phyloP scores from a whole-genome alignment of 1,139 yeast genomes.

The Taphrina confusa region DNA sequence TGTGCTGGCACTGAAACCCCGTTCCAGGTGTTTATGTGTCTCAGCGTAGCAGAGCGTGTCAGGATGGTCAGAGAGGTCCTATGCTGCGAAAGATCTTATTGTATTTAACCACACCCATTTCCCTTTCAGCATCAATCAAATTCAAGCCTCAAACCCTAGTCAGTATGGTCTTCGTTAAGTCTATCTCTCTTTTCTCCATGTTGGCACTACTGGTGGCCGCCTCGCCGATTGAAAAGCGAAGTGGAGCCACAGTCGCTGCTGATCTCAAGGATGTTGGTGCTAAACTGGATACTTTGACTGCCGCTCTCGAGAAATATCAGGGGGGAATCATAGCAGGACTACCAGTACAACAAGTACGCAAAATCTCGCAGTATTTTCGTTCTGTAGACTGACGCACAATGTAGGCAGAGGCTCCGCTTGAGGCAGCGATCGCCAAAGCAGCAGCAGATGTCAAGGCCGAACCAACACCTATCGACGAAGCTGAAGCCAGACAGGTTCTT shows the following conservation, averaged over 20 bases:
- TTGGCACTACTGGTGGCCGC: slow-evolving; percentile 6
- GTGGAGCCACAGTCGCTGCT: slow-evolving; percentile 6
- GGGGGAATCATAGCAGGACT: slow-evolving; percentile 18
- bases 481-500: slow-evolving; percentile 14
- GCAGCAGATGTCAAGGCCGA: slow-evolving; percentile 18
- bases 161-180: not conserved
- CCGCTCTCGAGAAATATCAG: slow-evolving; percentile 6
- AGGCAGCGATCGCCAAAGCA: slow-evolving; percentile 9
- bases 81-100: too few species aligned
- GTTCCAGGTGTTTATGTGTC: too few species aligned
- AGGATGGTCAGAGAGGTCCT: too few species aligned
- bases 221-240: slow-evolving; percentile 10
- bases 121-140: not conserved
- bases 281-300: slow-evolving; percentile 2
- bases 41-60: too few species aligned
- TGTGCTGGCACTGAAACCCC: too few species aligned
- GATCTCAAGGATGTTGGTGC: slow-evolving; percentile 7
- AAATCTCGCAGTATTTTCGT: not conserved
- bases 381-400: not conserved
- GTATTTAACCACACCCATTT: not conserved
- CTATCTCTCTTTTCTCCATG: not conserved
- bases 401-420: slow-evolving; percentile 4
- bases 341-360: slow-evolving; percentile 10
- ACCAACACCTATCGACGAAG: slow-evolving; percentile 24
- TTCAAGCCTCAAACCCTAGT: not conserved